phyloP scores from a whole-genome alignment of 441 rosid species.

The Gossypium davidsonii region DNA sequence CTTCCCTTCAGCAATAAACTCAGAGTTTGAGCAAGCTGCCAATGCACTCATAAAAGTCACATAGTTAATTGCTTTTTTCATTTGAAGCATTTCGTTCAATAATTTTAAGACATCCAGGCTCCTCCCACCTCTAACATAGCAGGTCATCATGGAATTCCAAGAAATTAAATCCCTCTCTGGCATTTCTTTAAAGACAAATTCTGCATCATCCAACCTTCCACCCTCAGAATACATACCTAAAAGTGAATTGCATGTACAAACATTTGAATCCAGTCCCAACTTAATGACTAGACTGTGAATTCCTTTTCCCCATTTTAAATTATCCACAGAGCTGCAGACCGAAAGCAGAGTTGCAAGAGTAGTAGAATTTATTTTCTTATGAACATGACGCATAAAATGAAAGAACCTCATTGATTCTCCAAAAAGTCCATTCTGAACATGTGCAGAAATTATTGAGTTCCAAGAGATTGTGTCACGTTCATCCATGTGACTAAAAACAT shows the following conservation, averaged over 20 bases:
- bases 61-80: constrained; percentile 32
- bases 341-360: constrained; percentile 62
- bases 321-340: constrained; percentile 45
- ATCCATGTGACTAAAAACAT: constrained; percentile 45
- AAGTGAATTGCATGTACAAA: constrained; percentile 59
- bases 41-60: constrained; percentile 74
- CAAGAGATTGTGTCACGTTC: constrained; percentile 73
- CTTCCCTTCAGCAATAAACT: constrained; percentile 43
- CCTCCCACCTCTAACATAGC: constrained; percentile 52
- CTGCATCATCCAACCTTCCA: constrained; percentile 54
- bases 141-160: constrained; percentile 66
- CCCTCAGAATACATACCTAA: constrained; percentile 63
- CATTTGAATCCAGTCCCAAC: constrained; percentile 46
- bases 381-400: constrained; percentile 46
- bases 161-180: constrained; percentile 60
- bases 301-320: constrained; percentile 67
- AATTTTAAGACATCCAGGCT: constrained; percentile 44
- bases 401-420: constrained; percentile 46
- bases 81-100: constrained; percentile 39
- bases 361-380: constrained; percentile 46
- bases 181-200: constrained; percentile 57
- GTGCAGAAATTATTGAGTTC: constrained; percentile 62
- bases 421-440: constrained; percentile 43
- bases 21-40: constrained; percentile 53
- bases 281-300: constrained; percentile 57